Percentiles rank a stretch among this genome's conserved stretches.
These are phyloP conservation scores for Saksenaea oblongispora DNA, from an alignment of 371 early-diverging fungal species.

Conservation along the genomic window DNA sequence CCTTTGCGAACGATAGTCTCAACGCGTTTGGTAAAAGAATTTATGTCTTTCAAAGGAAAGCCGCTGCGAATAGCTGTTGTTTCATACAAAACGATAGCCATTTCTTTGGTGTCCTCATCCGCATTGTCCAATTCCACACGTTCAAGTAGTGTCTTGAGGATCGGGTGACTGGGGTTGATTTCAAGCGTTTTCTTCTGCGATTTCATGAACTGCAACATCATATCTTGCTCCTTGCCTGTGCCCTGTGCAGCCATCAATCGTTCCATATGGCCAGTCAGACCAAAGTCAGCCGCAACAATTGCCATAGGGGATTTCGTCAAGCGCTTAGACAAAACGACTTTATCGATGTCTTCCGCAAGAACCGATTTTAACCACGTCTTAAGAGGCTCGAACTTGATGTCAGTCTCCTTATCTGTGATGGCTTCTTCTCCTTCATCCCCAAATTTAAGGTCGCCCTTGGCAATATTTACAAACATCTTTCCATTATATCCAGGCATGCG, in stretches of 20 bases:
- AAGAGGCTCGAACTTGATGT: slow-evolving; percentile 66
- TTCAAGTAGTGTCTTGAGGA: slow-evolving; percentile 60
- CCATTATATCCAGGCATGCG: slow-evolving; percentile 77
- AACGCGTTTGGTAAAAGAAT: slow-evolving; percentile 67
- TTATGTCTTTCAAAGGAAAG: slow-evolving; percentile 62
- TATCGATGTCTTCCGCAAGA: slow-evolving; percentile 73
- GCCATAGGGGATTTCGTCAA: slow-evolving; percentile 79
- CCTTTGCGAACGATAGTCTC: slow-evolving; percentile 69
- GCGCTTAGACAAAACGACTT: slow-evolving; percentile 72
- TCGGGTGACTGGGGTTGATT: slow-evolving; percentile 81
- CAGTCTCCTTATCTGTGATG: slow-evolving; percentile 46
- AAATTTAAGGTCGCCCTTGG: slow-evolving; percentile 82
- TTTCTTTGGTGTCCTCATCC: slow-evolving; percentile 55
- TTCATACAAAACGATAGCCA: slow-evolving; percentile 73
- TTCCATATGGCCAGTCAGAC: slow-evolving; percentile 87
- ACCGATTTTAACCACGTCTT: slow-evolving; percentile 64
- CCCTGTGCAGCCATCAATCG: slow-evolving; percentile 76
- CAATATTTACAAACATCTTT: slow-evolving; percentile 79
- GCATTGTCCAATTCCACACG: slow-evolving; percentile 47
- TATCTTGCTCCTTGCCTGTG: slow-evolving; percentile 55
- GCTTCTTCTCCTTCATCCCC: slow-evolving; percentile 64
- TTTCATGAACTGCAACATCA: slow-evolving; percentile 58
- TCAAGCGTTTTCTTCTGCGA: slow-evolving; percentile 79
- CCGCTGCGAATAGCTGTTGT: slow-evolving; percentile 79
- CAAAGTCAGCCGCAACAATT: slow-evolving; percentile 71